These are phyloP conservation scores for Blastobotrys chiropterorum DNA, from an alignment of 805 yeast genomes.

Conservation along the genomic window DNA sequence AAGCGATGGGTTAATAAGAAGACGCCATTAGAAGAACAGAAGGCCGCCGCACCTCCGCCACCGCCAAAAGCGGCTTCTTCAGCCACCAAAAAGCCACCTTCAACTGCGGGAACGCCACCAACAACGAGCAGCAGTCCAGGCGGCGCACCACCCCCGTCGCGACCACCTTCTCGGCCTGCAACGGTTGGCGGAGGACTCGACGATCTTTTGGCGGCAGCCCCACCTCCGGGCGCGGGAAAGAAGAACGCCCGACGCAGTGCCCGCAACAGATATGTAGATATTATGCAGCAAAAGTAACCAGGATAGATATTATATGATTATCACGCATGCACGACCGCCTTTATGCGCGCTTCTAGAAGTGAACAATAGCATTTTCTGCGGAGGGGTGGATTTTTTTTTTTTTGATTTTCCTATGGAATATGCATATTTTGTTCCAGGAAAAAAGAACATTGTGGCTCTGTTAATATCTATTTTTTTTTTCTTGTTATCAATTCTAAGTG, in stretches of 20 bases:
- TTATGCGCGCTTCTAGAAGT: too few relatives aligned
- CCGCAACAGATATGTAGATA: constrained; percentile 58
- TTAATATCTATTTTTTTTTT: too few relatives aligned
- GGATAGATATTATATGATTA: background rate
- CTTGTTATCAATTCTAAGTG: background rate
- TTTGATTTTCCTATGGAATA: background rate
- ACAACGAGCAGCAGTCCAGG: constrained; percentile 4
- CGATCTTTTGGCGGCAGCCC: constrained; percentile 38
- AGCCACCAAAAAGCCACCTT: background rate
- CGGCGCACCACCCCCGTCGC: constrained; percentile 18
- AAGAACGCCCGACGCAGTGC: constrained; percentile 49
- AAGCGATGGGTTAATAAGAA: constrained; percentile 81
- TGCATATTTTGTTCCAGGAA: background rate
- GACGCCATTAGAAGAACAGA: constrained; percentile 30
- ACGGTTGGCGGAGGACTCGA: constrained; percentile 39
- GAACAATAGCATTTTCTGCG: too few relatives aligned
- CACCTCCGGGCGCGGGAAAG: constrained; percentile 33
- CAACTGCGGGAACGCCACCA: constrained; percentile 9
- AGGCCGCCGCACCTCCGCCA: constrained; percentile 66
- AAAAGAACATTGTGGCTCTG: too few relatives aligned
- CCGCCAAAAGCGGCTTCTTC: constrained; percentile 42
- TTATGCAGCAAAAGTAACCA: constrained; percentile 39
- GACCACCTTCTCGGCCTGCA: constrained; percentile 14
- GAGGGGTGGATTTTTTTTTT: too few relatives aligned
- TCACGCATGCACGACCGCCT: too few relatives aligned